Evolutionary conservation across 768 basidiomycete genomes (phyloP).

Genomic region (Coprinopsis marcescibilis): DNA sequence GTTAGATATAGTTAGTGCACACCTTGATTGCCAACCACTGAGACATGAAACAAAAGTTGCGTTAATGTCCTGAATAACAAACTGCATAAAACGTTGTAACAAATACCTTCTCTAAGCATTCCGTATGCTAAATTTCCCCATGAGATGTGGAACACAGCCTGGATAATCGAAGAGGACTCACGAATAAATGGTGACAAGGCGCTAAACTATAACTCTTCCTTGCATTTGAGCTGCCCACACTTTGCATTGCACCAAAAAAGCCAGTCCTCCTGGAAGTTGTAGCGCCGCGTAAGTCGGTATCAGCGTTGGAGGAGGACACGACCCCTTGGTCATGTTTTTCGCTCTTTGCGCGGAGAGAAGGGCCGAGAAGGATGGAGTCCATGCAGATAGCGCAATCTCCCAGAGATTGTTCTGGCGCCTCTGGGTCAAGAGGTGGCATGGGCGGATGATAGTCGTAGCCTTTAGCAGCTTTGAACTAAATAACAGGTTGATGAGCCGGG

Average conservation of each 20-base stretch:
- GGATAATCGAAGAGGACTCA: conserved; percentile 31
- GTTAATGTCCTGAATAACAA: not conserved
- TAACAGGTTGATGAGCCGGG: not conserved
- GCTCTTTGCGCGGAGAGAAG: conserved; percentile 31
- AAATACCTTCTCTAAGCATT: conserved; percentile 83
- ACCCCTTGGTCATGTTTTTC: too few species aligned
- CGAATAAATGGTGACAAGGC: conserved; percentile 86
- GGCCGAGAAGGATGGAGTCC: conserved; percentile 68
- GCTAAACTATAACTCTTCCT: conserved; percentile 78
- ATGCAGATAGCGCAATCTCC: conserved; percentile 94
- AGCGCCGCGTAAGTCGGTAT: too few species aligned
- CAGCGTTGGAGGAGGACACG: too few species aligned
- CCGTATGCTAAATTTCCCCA: conserved; percentile 57
- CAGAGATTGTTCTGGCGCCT: conserved; percentile 68
- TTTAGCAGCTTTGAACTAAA: conserved; percentile 53
- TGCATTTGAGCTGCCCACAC: conserved; percentile 37
- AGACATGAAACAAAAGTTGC: not conserved
- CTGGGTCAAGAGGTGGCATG: conserved; percentile 64
- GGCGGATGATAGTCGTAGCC: conserved; percentile 84
- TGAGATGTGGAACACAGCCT: not conserved
- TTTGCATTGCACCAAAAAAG: conserved; percentile 39
- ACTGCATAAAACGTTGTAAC: conserved; percentile 57
- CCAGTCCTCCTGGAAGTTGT: conserved; percentile 11
- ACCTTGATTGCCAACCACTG: not conserved
- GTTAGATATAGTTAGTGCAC: too few species aligned